These are phyloP conservation scores for Nelumbo lutea DNA, from an alignment of 164 flowering plant genomes.

Conservation along the genomic window DNA sequence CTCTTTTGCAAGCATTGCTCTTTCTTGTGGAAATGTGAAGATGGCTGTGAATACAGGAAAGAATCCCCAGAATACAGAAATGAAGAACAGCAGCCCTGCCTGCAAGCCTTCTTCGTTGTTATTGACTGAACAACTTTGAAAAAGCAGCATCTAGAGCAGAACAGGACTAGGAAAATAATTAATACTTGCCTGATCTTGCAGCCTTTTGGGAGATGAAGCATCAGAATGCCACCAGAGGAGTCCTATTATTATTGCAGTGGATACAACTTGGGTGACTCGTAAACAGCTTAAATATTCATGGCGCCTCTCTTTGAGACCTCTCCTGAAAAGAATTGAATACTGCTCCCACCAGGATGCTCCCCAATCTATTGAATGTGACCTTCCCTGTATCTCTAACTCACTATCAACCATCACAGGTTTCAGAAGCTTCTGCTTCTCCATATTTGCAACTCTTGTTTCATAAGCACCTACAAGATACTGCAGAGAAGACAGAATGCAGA, in stretches of 20 bases:
- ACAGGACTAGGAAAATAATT: not conserved
- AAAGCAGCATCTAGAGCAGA: too few species aligned
- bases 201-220: not conserved
- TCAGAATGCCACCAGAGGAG: slow-evolving; percentile 44
- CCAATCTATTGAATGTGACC: slow-evolving; percentile 15
- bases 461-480: slow-evolving; percentile 37
- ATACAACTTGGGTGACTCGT: slow-evolving; percentile 29
- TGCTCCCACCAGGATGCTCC: slow-evolving; percentile 39
- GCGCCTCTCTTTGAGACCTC: slow-evolving; percentile 38
- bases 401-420: slow-evolving; percentile 6
- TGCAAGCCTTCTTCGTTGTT: slow-evolving; percentile 13
- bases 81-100: slow-evolving; percentile 31
- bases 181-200: slow-evolving; percentile 17
- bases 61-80: slow-evolving; percentile 36
- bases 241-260: slow-evolving; percentile 30
- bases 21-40: slow-evolving; percentile 39
- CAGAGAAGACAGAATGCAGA: not conserved
- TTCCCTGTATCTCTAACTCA: slow-evolving; percentile 1
- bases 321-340: slow-evolving; percentile 24
- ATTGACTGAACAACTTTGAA: not conserved
- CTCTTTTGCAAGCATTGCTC: slow-evolving; percentile 34
- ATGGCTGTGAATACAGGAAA: slow-evolving; percentile 31
- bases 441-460: slow-evolving; percentile 12
- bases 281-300: slow-evolving; percentile 30
- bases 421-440: slow-evolving; percentile 13